Base-by-base conservation (phyloP, 176 grass and related monocot species). In the Raddia guianensis region DNA sequence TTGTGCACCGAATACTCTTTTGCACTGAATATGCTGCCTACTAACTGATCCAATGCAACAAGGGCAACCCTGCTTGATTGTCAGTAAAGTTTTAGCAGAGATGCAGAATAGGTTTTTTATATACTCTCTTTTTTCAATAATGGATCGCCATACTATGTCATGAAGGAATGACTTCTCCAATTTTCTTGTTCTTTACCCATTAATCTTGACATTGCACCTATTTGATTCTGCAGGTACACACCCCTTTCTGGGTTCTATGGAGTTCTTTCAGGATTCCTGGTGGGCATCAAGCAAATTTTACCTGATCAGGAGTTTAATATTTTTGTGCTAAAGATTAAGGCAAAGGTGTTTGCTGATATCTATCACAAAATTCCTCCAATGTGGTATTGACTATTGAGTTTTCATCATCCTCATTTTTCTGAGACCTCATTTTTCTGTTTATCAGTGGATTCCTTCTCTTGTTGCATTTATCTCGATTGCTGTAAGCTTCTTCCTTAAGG, bases 181-280 rank as follows among this genome's bases (percentile, higher is more conserved):
- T 59, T 55, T 61, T 61, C 3, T 9, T 54, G 56, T 45, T 53
- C 14, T 34, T 72, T 11, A 3, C 33, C 5, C 67, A 34, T 63
- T 35, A 45, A 65, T 73, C 11, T 82, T 87, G 42, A 67, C 32
- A 16, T 10, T 57, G n/a, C 5, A 47, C 53, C 13, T 86, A 57
- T 68, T 59, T 78, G 46, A 60, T 54, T 81, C 18, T 59, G 62
- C 83, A 97, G 91, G 62, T 97, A 97, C 53, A 91, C 91, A 58
- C 90, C 93, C 37, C 52, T 97, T 78, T 93, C 90, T 89, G 93
- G 93, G 48, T 97, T 97, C 82, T 76, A 93, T 83, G 93, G 93
- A 82, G 74, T 91, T 81, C 82, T 97, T 84, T 88, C 93, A 69
- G 93, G 93, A 86, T 87, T 93, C 66, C 77, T 97, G 15, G 93